Percentiles rank a stretch among this genome's conserved stretches.
Conservation (phyloP, 306 rosid species). For the Pyrus betulifolia region DNA sequence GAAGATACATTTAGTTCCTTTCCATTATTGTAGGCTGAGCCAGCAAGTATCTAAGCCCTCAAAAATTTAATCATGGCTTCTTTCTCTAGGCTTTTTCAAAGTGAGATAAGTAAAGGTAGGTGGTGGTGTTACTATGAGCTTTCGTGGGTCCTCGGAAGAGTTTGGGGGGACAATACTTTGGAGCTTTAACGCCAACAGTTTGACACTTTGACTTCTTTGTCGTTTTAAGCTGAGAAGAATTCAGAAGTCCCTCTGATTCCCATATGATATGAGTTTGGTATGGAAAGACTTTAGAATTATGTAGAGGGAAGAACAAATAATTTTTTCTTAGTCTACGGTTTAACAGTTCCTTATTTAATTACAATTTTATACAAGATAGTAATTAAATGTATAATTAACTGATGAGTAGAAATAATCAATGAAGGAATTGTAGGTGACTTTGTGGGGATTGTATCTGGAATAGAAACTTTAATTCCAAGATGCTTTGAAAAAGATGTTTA, state of each 20-base stretch:
- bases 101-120: slow-evolving; percentile 23
- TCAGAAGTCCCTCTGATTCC: neutral
- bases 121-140: slow-evolving; percentile 31
- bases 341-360: no score
- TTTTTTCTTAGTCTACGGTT: no score
- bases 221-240: slow-evolving; percentile 26
- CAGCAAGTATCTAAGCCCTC: neutral
- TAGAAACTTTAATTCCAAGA: neutral
- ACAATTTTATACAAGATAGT: no score
- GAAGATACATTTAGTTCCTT: neutral
- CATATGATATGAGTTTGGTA: neutral
- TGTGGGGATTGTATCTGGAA: neutral
- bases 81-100: slow-evolving; percentile 39
- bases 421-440: neutral
- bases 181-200: slow-evolving; percentile 42
- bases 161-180: slow-evolving; percentile 24
- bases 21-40: neutral
- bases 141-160: slow-evolving; percentile 34
- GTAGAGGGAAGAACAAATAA: no score
- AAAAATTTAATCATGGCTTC: slow-evolving; percentile 54
- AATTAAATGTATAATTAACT: no score
- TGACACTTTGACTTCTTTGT: slow-evolving; percentile 52
- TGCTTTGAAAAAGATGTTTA: neutral
- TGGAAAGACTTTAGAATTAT: no score
- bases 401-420: neutral